Base-by-base conservation (phyloP, 164 flowering plant genomes). In the Buxus sempervirens region DNA sequence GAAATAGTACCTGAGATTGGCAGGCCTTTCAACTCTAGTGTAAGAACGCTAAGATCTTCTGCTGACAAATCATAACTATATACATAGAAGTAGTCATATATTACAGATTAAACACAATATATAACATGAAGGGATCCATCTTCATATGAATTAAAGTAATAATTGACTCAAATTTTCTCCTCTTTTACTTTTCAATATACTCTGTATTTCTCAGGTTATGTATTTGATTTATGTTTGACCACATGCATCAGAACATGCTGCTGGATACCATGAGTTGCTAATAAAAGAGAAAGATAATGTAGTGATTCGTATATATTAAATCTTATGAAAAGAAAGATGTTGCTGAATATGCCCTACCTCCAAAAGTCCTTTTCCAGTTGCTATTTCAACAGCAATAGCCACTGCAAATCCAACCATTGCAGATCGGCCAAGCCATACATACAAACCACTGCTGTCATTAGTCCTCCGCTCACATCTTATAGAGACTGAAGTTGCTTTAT, bases 331-430 rank as follows among this genome's bases (percentile, higher is more conserved):
- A 36, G 22, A 24, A 26, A 10, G 22, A 10, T 22, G 23, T 5
- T 32, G 0, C 1, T 3, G 26, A 20, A 45, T 23, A 36, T 5
- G 27, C 41, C 71, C 75, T 85, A 94, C 97, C 97, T 91, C 93
- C 51, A 94, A 79, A 60, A 94, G 90, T 54, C 98, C 98, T 79
- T 88, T 90, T 66, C 98, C 98, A 1, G 98, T 94, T 32, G 79
- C 75, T 48, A 91, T 66, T 80, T 90, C 98, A 70, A 89, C 85
- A 62, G 83, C 78, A 62, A 95, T 77, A 49, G 91, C 96, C 28
- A 75, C 82, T 21, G 89, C 93, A 85, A 95, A 95, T 58, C 97
- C 96, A 75, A 86, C 74, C 97, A 95, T 95, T n/a, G 96, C 97
- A 65, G 83, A 23, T 32, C 98, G 84, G 6, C 98, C 98, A 2